A percentile compares a stretch with the other conserved stretches of the same genome.
Evolutionary conservation across 768 basidiomycete genomes (phyloP).

Genomic region (Roridomyces roridus): DNA sequence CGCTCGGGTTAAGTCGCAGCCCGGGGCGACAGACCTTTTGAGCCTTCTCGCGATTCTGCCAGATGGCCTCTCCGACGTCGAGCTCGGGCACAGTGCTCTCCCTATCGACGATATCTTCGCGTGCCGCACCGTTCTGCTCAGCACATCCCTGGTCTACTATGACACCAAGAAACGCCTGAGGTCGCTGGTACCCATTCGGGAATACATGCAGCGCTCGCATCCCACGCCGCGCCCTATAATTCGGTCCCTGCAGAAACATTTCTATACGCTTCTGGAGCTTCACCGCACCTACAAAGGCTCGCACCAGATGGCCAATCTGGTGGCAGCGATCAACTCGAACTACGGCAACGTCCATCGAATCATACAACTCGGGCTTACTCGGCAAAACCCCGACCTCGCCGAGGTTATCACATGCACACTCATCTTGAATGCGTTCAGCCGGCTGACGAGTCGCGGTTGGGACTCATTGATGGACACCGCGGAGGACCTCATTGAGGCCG

Average conservation of each 20-base stretch:
- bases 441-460: not conserved
- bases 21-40: not conserved
- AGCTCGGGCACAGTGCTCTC: not conserved
- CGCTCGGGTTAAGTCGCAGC: not conserved
- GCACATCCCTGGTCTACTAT: not conserved
- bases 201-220: not conserved
- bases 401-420: not conserved
- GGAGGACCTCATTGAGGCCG: not conserved
- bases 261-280: not conserved
- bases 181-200: too few relatives aligned
- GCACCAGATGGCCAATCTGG: not conserved
- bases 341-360: not conserved
- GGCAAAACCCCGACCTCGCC: not conserved
- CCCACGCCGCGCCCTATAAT: not conserved
- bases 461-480: not conserved
- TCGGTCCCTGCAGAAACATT: not conserved
- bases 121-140: not conserved
- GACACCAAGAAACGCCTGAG: not conserved
- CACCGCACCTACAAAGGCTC: not conserved
- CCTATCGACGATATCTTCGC: not conserved
- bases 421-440: not conserved
- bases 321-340: not conserved
- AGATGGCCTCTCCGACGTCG: slow-evolving; percentile 10
- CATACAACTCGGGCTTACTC: not conserved
- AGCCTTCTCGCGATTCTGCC: slow-evolving; percentile 2